Conservation (phyloP, 331 rosid species). For the Pyrus hybrid region DNA sequence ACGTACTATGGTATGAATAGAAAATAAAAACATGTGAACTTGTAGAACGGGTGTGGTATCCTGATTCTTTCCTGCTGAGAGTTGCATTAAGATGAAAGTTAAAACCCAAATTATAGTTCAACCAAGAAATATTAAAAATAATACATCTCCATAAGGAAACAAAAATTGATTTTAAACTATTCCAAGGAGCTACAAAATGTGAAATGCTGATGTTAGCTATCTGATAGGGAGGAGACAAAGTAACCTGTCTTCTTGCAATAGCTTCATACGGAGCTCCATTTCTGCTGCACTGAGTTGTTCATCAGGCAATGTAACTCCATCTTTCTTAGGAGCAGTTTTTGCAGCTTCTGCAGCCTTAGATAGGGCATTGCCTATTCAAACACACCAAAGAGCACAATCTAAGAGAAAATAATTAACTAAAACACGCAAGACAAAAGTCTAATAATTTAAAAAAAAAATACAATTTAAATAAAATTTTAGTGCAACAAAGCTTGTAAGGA, state of each 20-base stretch:
- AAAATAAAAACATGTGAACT: not conserved
- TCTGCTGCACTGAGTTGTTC: constrained; percentile 75
- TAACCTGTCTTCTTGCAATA: constrained; percentile 82
- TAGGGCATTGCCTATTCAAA: constrained; percentile 49
- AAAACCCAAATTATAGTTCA: not conserved
- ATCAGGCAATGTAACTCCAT: constrained; percentile 22
- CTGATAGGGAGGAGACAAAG: constrained; percentile 5
- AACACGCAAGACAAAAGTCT: not conserved
- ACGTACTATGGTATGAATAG: not conserved
- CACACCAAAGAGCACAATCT: constrained; percentile 20
- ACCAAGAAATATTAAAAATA: not conserved
- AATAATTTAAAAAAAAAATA: too few species aligned
- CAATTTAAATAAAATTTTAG: not conserved
- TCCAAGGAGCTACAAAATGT: not conserved
- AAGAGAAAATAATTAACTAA: constrained; percentile 4
- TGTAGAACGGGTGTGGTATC: not conserved
- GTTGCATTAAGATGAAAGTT: not conserved
- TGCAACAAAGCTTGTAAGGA: not conserved
- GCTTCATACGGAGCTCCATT: constrained; percentile 71
- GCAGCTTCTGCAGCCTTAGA: constrained; percentile 34
- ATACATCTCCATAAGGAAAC: not conserved
- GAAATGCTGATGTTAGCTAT: not conserved
- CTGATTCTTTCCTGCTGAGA: not conserved
- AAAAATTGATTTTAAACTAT: not conserved
- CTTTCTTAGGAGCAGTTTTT: constrained; percentile 33